phyloP scores from a whole-genome alignment of 345 rosid species.

The Euclidium syriacum region DNA sequence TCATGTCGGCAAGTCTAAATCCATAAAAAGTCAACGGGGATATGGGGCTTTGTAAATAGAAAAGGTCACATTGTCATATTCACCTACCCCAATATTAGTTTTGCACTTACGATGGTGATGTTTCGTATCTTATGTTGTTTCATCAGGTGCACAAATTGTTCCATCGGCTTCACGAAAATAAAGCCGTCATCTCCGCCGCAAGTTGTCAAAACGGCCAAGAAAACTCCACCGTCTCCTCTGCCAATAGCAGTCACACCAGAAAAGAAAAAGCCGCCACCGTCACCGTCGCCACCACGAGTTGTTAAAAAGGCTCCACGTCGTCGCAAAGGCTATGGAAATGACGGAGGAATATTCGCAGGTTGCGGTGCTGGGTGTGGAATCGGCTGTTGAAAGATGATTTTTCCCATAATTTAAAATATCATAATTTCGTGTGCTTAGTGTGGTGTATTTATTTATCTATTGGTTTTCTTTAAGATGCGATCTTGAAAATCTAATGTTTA shows the following conservation, averaged over 20 bases:
- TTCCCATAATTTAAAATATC: no score
- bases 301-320: neutral
- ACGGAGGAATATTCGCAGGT: neutral
- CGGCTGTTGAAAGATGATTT: no score
- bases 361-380: constrained; percentile 24
- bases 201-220: neutral
- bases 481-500: neutral
- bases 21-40: no score
- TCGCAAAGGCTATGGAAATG: neutral
- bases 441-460: neutral
- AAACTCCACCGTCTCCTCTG: no score
- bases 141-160: constrained; percentile 21
- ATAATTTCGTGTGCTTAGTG: neutral
- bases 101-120: constrained; percentile 7
- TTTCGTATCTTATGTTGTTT: constrained; percentile 18
- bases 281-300: neutral
- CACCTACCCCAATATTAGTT: no score
- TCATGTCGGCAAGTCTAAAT: no score
- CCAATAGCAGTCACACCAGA: neutral
- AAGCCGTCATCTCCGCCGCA: constrained; percentile 8
- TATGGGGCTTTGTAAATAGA: no score
- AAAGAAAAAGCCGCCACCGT: constrained; percentile 4
- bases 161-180: no score
- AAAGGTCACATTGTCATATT: no score
- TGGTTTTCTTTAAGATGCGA: neutral